Percentiles rank a stretch among this genome's conserved stretches.
These are phyloP conservation scores for Picea glauca DNA, from an alignment of 75 land plant genomes.

Conservation along the genomic window DNA sequence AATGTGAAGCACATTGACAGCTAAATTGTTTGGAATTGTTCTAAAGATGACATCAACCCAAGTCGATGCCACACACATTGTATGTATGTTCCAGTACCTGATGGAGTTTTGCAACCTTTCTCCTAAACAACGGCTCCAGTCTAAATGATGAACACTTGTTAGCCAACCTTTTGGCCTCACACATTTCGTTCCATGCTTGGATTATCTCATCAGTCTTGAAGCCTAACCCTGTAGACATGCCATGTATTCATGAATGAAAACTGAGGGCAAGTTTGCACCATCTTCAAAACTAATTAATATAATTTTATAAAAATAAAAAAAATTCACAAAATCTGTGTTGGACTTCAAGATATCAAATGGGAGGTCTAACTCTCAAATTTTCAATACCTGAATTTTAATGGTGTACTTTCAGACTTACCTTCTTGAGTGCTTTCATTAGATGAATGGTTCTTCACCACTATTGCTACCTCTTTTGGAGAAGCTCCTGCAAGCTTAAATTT, in stretches of 20 bases:
- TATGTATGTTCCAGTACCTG: conserved; percentile 44
- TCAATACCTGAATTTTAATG: neutral
- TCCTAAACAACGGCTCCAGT: conserved; percentile 60
- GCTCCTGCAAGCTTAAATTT: conserved; percentile 72
- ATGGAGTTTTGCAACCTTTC: conserved; percentile 50
- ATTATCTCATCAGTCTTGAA: conserved; percentile 76
- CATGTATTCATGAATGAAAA: conserved; percentile 1
- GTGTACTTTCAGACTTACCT: conserved; percentile 30
- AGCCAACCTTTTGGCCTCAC: conserved; percentile 71
- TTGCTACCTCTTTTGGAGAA: conserved; percentile 68
- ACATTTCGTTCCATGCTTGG: conserved; percentile 82
- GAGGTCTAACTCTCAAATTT: neutral
- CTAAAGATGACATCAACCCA: neutral
- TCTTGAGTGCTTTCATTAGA: conserved; percentile 58
- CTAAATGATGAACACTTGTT: conserved; percentile 51
- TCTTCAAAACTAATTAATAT: neutral
- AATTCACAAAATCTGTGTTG: neutral
- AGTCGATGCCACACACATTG: conserved; percentile 9
- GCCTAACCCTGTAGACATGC: conserved; percentile 34
- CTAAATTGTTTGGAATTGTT: neutral
- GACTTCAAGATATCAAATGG: neutral
- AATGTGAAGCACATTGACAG: neutral
- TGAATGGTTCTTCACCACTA: conserved; percentile 73
- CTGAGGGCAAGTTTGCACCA: neutral
- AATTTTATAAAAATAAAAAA: neutral